Conservation (phyloP, 805 yeast species). For the Lipomyces anomalus region DNA sequence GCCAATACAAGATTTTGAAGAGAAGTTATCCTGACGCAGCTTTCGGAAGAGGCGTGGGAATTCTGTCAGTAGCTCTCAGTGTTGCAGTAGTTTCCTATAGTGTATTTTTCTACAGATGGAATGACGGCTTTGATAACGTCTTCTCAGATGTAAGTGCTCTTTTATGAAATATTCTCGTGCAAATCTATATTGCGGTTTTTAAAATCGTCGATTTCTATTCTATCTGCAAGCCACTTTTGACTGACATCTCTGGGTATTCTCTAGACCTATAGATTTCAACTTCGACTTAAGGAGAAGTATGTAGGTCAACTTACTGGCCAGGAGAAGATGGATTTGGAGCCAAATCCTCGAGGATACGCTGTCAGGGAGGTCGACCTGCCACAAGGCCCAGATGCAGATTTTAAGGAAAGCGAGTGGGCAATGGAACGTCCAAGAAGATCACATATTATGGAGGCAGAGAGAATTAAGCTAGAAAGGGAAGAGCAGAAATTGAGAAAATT, state of each 20-base stretch:
- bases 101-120: conserved; percentile 75
- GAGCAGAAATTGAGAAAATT: conserved; percentile 42
- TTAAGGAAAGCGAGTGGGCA: conserved; percentile 39
- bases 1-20: conserved; percentile 66
- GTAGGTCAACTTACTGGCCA: conserved; percentile 50
- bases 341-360: conserved; percentile 35
- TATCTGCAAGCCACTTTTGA: neutral
- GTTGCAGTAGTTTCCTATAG: conserved; percentile 52
- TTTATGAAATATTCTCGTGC: neutral
- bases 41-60: neutral
- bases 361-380: conserved; percentile 32
- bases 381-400: conserved; percentile 33
- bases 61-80: conserved; percentile 38
- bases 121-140: conserved; percentile 73
- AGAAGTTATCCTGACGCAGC: neutral
- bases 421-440: conserved; percentile 64
- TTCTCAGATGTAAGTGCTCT: conserved; percentile 46
- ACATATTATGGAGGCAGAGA: conserved; percentile 70
- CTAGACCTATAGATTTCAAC: conserved; percentile 52
- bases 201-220: neutral
- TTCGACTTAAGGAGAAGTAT: conserved; percentile 49
- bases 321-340: conserved; percentile 58
- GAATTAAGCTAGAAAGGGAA: conserved; percentile 62
- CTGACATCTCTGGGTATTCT: neutral
- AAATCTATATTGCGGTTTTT: too few species aligned